Evolutionary conservation across 176 grass and related monocot genomes (phyloP), one percentile per base, ranked within the genome.

Genomic region (Areca catechu): DNA sequence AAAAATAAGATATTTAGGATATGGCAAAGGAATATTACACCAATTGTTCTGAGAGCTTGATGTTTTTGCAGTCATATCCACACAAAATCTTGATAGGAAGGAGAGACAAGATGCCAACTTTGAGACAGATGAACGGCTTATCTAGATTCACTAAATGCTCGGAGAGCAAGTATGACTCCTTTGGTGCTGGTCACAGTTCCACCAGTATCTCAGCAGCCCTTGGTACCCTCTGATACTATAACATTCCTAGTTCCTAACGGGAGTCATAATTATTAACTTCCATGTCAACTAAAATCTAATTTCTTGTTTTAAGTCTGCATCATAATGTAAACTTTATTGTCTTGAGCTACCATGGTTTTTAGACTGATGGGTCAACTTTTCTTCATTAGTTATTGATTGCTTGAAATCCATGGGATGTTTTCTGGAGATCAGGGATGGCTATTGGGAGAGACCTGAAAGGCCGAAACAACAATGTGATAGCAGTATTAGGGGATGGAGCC

Each of bases 51-150:
- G 34, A 37, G 34, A 37, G 6, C 12, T 51, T 66, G 49, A 65
- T 27, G 5, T 24, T 49, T 47, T 22, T 66, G 69, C 84, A 98
- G 93, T 83, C 93, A 34, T 98, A 98, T 54, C 93, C 93, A 20
- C 87, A 98, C 87, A 98, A 98, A 79, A 98, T 98, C 55, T 83
- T 98, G 65, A 98, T 87, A 22, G 93, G 93, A 50, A 80, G 93
- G 63, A 79, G 93, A 24, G 78, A 85, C 72, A 88, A 70, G 83
- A 97, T 97, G 93, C 93, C 93, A 23, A 97, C 93, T 55, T 71
- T 97, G 69, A 74, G 93, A 49, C 93, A 91, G 76, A 97, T 87
- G 9, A 75, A 97, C 62, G 93, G 93, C 5, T 61, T 97, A 62
- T 79, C 93, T 0, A 87, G 93, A 7, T 97, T 97, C 74, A 85